phyloP scores from a whole-genome alignment of 768 basidiomycete genomes.

The Boletus insuetus region DNA sequence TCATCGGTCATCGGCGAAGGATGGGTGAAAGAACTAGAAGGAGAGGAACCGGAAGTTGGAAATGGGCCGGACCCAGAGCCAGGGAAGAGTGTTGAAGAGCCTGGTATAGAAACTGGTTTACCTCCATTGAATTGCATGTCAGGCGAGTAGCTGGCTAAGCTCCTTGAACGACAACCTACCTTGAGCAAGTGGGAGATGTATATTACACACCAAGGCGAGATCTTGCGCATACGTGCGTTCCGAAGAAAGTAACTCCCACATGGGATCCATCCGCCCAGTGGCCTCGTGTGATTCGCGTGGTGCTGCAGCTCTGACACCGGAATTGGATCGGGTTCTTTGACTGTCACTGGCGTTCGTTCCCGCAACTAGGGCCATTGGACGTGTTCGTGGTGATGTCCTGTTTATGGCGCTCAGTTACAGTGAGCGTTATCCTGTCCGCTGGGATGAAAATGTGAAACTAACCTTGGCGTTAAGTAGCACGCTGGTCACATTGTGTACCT shows the following conservation, averaged over 20 bases:
- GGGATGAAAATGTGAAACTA: neutral
- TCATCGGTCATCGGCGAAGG: conserved; percentile 53
- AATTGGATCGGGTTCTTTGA: neutral
- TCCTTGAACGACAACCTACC: conserved; percentile 41
- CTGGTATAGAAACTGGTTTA: conserved; percentile 27
- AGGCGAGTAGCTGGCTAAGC: neutral
- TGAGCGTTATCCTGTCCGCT: neutral
- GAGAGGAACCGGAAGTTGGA: conserved; percentile 30
- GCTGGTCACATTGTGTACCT: neutral
- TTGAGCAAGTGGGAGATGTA: conserved; percentile 70
- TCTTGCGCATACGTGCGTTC: conserved; percentile 76
- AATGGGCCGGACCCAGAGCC: conserved; percentile 32
- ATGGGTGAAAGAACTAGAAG: conserved; percentile 43
- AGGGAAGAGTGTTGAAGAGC: conserved; percentile 7
- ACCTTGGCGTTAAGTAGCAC: neutral
- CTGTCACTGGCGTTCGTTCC: too few relatives aligned
- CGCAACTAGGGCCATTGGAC: neutral
- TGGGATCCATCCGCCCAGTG: conserved; percentile 58
- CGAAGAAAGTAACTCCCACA: conserved; percentile 68
- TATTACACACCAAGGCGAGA: conserved; percentile 64
- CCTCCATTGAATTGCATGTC: conserved; percentile 20
- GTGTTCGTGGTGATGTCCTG: too few relatives aligned
- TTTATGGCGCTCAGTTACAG: neutral
- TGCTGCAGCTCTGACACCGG: conserved; percentile 1
- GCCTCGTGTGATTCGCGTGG: conserved; percentile 27